phyloP scores from a whole-genome alignment of 129 eudicot species.

The Lactuca sativa region DNA sequence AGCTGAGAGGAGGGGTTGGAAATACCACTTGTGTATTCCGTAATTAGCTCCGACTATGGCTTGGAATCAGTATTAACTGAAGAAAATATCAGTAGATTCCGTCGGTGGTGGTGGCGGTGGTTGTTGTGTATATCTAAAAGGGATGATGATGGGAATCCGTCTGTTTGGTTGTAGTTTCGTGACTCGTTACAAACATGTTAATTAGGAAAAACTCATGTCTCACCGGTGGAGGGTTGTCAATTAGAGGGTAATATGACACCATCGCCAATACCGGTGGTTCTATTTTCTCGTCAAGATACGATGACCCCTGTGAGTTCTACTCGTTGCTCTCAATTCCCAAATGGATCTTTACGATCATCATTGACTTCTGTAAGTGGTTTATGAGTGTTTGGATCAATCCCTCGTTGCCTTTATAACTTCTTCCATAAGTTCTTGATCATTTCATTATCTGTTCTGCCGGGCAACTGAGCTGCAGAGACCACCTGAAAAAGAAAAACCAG shows the following conservation, averaged over 20 bases:
- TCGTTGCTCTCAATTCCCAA: conserved; percentile 34
- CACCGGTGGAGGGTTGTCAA: conserved; percentile 43
- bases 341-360: conserved; percentile 38
- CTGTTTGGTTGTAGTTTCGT: conserved; percentile 40
- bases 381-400: conserved; percentile 94
- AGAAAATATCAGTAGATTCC: conserved; percentile 38
- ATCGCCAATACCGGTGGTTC: conserved; percentile 8
- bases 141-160: conserved; percentile 30
- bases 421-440: conserved; percentile 89
- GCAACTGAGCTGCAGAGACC: conserved; percentile 97
- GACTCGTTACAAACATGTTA: conserved; percentile 44
- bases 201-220: conserved; percentile 78
- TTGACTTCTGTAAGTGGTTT: conserved; percentile 63
- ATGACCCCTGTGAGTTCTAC: conserved; percentile 36
- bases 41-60: conserved; percentile 24
- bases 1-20: conserved; percentile 20
- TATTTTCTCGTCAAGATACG: conserved; percentile 31
- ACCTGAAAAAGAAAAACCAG: conserved; percentile 32
- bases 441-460: conserved; percentile 93
- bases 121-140: conserved; percentile 36
- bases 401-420: conserved; percentile 82
- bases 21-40: conserved; percentile 29
- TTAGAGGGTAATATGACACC: conserved; percentile 25
- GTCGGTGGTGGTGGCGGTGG: conserved; percentile 11
- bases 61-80: conserved; percentile 24